Evolutionary conservation across 169 alveolate species (phyloP), one percentile per base, ranked within the genome.

Genomic region (Eimeria falciformis): DNA sequence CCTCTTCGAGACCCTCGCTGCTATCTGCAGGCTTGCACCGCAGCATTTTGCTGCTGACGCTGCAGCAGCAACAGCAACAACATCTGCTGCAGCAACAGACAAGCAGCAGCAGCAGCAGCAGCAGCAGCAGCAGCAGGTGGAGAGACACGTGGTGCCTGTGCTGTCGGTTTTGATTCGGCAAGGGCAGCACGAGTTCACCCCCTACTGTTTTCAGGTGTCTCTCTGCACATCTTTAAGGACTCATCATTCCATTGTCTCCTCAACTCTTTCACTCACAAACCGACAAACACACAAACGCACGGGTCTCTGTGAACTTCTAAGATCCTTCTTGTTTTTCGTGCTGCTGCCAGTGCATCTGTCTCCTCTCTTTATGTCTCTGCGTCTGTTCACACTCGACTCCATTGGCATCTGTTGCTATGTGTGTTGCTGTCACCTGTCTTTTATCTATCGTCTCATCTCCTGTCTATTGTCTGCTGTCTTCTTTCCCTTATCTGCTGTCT

Each of bases 121-220:
- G 58, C 77, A 82, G 78, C 78, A 82, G 40, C 91, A 71, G 46
- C 50, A 71, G 50, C 68, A 9, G 7, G 75, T 84, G 40, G 91
- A 84, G 33, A 47, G 55, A 17, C 83, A 84, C 18, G 91, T 84
- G 43, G 69, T 84, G 12, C 91, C 91, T 14, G 91, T 84, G 33
- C 91, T 84, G 12, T 56, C 81, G 18, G 91, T 84, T n/a, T 68
- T 84, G 46, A 65, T 84, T 45, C 91, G 65, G 79, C 91, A 84
- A 25, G 55, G 81, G 1, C 71, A 56, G 23, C 91, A 84, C 40
- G 91, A 84, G 4, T 84, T 84, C 65, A 65, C 71, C n/a, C 91
- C 91, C 25, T 84, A 84, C 82, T 84, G 91, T 82, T 84, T 84
- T 50, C 91, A 79, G 89, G 89, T 79, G 45, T 1, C n/a, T 50